Percentiles rank a stretch among this genome's conserved stretches.
Conservation (phyloP, 225 moss, liverwort and hornwort species). For the Bryum argenteum region DNA sequence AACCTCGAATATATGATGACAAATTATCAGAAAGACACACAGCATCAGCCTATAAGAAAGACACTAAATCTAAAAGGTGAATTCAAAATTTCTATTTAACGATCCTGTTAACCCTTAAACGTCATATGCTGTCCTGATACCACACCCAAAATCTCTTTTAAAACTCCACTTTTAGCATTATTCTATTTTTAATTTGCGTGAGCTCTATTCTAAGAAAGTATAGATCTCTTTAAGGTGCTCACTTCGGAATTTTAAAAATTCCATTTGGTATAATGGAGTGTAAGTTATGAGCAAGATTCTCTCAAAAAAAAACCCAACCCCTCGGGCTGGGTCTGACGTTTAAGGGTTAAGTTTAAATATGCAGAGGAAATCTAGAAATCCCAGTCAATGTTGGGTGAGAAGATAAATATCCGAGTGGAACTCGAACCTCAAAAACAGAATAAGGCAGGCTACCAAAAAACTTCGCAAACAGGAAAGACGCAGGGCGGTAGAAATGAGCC, state of each 20-base stretch:
- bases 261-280: no score
- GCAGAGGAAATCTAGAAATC: slow-evolving; percentile 4
- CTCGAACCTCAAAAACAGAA: slow-evolving; percentile 70
- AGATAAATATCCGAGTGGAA: slow-evolving; percentile 4
- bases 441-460: slow-evolving; percentile 65
- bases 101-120: slow-evolving; percentile 18
- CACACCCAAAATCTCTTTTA: no score
- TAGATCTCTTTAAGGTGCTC: no score
- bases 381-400: slow-evolving; percentile 20
- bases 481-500: slow-evolving; percentile 85
- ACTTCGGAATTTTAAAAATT: no score
- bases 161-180: no score
- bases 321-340: no score
- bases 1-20: slow-evolving; percentile 3
- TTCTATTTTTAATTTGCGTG: no score
- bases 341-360: neutral
- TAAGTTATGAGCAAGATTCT: no score
- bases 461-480: slow-evolving; percentile 73
- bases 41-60: slow-evolving; percentile 2
- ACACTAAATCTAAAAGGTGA: slow-evolving; percentile 1
- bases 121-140: no score
- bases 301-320: no score
- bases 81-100: neutral
- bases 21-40: slow-evolving; percentile 15
- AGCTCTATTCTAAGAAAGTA: no score